Base-by-base conservation (phyloP, 805 yeast genomes). In the Barnettozyma siamensis region DNA sequence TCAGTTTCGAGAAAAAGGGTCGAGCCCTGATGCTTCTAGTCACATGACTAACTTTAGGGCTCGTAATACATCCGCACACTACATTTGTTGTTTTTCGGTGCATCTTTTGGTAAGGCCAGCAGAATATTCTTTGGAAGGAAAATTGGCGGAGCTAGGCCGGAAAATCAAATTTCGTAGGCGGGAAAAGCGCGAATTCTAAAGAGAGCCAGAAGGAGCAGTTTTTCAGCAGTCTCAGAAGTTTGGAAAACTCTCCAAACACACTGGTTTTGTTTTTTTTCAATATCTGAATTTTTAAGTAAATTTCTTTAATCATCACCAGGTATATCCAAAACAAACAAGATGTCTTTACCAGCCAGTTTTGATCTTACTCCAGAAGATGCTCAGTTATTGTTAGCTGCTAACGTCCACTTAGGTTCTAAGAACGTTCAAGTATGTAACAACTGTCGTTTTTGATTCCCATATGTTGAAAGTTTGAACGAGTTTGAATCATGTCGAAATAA, bases 381-480 rank as follows among this genome's bases (percentile, higher is more conserved):
- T 77, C 93, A 93, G 81, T 86, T 91, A 72, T 81, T 93, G 75
- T 83, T 93, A 78, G 98, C 99, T 72, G 99, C 99, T 72, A 91
- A 91, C 88, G 87, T 83, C 66, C 99, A 93, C 81, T 84, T 93
- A 72, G 99, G 99, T 75, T 83, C 98, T 72, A 93, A 93, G 88
- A 93, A 93, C 88, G 95, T 91, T 73, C 97, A 89, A 80, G 95
- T 85, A 82, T 75, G 89, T 80, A 27, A 20, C 29, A 13, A 26
- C 29, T 8, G 29, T 27, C 18, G 19, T 21, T 21, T 20, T 17
- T 16, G 17, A 31, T 31, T 19, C n/a, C n/a, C 17, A 16, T 28
- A 37, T 37, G 28, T 35, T 33, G 18, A 27, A 21, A 17, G 30
- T 23, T 29, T 19, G 19, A 21, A 34, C 11, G 13, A 23, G 24